Evolutionary conservation across 2,329 filamentous ascomycete genomes (phyloP).

Genomic region (Epichloe elymi): DNA sequence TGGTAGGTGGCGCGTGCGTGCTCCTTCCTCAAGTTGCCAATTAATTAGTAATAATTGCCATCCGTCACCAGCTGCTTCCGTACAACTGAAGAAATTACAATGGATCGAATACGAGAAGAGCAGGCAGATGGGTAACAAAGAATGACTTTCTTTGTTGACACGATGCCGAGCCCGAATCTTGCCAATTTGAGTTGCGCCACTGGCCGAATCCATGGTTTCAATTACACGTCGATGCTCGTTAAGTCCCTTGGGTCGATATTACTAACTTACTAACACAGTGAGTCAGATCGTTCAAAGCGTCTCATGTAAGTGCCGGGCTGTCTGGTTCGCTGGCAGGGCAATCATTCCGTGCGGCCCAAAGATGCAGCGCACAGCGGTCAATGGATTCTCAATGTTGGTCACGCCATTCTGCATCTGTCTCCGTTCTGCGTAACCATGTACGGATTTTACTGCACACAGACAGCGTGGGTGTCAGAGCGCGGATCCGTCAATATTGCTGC

Average conservation of each 20-base stretch:
- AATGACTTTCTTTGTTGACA: neutral
- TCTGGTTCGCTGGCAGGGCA: no score
- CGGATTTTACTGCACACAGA: no score
- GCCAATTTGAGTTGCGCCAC: neutral
- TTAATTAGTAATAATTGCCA: neutral
- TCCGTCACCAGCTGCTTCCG: neutral
- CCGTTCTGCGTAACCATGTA: neutral
- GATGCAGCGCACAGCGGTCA: neutral
- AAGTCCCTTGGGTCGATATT: neutral
- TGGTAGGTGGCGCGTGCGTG: no score
- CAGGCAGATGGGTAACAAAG: no score
- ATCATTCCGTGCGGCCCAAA: no score
- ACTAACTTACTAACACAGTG: no score
- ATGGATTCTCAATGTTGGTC: neutral
- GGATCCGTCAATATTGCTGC: no score
- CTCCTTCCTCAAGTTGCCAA: no score
- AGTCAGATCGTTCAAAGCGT: neutral
- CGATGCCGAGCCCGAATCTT: neutral
- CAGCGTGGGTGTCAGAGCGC: no score
- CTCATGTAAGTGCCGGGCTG: no score
- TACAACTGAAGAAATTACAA: no score
- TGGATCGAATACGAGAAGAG: no score
- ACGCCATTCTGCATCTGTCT: neutral
- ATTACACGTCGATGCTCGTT: slow-evolving; percentile 1
- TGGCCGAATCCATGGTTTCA: neutral